Evolutionary conservation across 108 stramenopile genomes (phyloP).

Genomic region (Fistulifera pelliculosa): DNA sequence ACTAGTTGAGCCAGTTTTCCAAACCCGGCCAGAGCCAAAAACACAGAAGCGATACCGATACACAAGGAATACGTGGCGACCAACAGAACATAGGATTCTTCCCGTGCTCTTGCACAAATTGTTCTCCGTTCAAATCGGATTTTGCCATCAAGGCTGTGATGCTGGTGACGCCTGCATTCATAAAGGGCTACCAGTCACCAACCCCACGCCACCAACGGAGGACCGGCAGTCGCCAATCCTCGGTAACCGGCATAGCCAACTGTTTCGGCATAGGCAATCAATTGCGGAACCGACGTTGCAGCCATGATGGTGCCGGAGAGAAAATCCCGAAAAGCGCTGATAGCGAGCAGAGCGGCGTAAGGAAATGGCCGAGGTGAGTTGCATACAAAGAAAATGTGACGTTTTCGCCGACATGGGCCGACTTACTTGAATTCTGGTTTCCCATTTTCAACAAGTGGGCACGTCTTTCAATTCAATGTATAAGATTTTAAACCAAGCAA

Average conservation of each 20-base stretch:
- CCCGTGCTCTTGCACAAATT: constrained; percentile 61
- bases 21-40: constrained; percentile 56
- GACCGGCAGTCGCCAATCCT: constrained; percentile 66
- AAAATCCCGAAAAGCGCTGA: constrained; percentile 58
- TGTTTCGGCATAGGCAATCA: constrained; percentile 80
- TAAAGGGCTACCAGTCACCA: constrained; percentile 70
- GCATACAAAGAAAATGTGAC: too few relatives aligned
- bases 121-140: constrained; percentile 60
- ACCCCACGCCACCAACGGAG: constrained; percentile 64
- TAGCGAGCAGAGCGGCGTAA: neutral
- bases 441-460: neutral
- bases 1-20: constrained; percentile 51
- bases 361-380: too few relatives aligned
- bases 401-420: too few relatives aligned
- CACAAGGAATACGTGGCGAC: constrained; percentile 67
- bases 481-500: too few relatives aligned
- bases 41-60: constrained; percentile 53
- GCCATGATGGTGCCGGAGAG: constrained; percentile 77
- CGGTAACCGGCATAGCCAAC: constrained; percentile 71
- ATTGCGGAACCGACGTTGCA: constrained; percentile 74
- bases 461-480: too few relatives aligned
- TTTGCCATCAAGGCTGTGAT: constrained; percentile 77
- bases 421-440: constrained; percentile 4
- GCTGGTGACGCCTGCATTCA: constrained; percentile 71
- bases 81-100: constrained; percentile 63